phyloP scores from a whole-genome alignment of 345 rosid genomes.

The Corymbia maculata region DNA sequence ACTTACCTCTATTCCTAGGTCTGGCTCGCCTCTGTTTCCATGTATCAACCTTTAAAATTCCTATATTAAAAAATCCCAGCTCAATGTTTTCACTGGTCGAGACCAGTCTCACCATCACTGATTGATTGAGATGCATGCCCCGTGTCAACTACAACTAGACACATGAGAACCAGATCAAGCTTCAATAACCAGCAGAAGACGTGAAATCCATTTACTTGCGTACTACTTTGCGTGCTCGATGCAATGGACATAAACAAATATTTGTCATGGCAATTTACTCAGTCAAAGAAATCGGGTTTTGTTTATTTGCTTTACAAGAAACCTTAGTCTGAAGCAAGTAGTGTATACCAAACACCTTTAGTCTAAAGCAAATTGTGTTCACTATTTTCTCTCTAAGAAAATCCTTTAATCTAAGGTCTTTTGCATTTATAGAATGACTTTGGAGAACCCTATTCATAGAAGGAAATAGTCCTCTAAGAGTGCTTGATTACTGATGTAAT shows the following conservation, averaged over 20 bases:
- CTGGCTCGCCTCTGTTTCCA: constrained; percentile 25
- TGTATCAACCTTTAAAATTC: constrained; percentile 14
- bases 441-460: background rate
- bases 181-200: background rate
- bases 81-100: constrained; percentile 6
- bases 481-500: background rate
- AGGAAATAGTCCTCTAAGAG: background rate
- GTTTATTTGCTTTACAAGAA: background rate
- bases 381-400: background rate
- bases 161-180: background rate
- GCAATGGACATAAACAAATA: background rate
- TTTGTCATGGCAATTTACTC: background rate
- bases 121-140: background rate
- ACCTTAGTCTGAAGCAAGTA: background rate
- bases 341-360: no score
- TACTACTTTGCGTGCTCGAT: background rate
- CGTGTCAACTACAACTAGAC: background rate
- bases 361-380: background rate
- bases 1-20: constrained; percentile 21
- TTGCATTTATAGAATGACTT: background rate
- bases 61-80: constrained; percentile 10
- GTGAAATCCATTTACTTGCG: background rate
- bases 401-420: background rate
- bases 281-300: background rate
- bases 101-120: constrained; percentile 1